Base-by-base conservation (phyloP, 2,329 filamentous ascomycete genomes). In the Chaetomiaceae sp. region DNA sequence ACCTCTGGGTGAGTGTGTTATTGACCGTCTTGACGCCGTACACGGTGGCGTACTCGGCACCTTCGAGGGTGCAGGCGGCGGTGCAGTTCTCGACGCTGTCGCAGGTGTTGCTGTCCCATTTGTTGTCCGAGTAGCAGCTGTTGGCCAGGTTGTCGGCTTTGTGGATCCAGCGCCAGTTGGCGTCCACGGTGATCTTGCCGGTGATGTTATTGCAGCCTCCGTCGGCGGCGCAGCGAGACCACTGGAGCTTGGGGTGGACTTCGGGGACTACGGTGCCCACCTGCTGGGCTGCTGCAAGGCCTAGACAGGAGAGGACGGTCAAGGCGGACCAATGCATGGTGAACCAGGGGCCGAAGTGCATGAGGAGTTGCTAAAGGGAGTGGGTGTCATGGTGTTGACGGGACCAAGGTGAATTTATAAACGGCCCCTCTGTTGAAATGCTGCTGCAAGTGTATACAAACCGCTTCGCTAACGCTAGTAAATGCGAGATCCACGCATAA, bases 101-200 rank as follows among this genome's bases (percentile, higher is more conserved):
- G 64, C 74, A 78, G 4, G 11, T 14, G 36, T 68, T 62, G 17
- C 65, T 65, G 25, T 62, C 56, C 66, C 67, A 69, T 7, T 47
- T 57, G 63, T 77, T 75, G 51, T 73, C 74, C 27, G 70, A 72
- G 62, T 76, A 78, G 69, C 76, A 79, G 67, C 77, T 78, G 58
- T 68, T n/a, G n/a, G n/a, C 71, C 59, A 63, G 69, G 47, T 68
- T 68, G 20, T 65, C 65, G 14, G 17, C 43, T 19, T 64, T 61
- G 66, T 80, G 76, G 29, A 78, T 65, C 78, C 78, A 81, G 53
- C 78, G 75, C 77, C 76, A 81, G 68, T 79, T 80, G 57, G 76
- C 60, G 59, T 52, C 49, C 7, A 52, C 39, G 33, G 29, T 22
- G 6, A 80, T 68, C 45, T 71, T 34, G 15, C 38, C 47, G 38